Conservation (phyloP, 1,139 yeast species). For the Magnusiomyces sp. region DNA sequence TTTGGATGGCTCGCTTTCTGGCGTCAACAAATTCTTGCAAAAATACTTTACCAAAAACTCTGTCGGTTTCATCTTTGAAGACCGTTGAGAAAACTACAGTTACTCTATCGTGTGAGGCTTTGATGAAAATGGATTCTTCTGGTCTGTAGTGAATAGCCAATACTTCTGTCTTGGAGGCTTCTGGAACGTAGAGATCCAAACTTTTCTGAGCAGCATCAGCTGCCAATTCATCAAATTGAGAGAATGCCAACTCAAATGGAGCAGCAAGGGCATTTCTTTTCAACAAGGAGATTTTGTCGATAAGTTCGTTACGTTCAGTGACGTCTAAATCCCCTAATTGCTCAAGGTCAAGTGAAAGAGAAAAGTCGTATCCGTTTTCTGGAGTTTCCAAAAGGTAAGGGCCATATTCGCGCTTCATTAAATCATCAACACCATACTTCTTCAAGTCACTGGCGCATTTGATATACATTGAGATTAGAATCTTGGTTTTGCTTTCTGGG, state of each 20-base stretch:
- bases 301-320: constrained; percentile 44
- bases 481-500: constrained; percentile 55
- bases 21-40: constrained; percentile 97
- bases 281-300: constrained; percentile 59
- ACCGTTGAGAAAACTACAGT: constrained; percentile 92
- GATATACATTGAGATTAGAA: constrained; percentile 62
- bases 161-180: constrained; percentile 50
- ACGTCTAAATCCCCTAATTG: constrained; percentile 31
- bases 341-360: constrained; percentile 59
- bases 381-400: constrained; percentile 34
- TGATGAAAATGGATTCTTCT: constrained; percentile 82
- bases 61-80: constrained; percentile 95
- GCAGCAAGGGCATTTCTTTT: constrained; percentile 88
- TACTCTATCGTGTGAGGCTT: constrained; percentile 91
- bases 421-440: constrained; percentile 49
- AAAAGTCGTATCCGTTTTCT: constrained; percentile 78
- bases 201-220: constrained; percentile 43
- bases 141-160: constrained; percentile 83
- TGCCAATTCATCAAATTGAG: constrained; percentile 59
- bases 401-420: constrained; percentile 38
- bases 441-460: constrained; percentile 70
- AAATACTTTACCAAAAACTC: constrained; percentile 88
- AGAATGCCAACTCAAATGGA: constrained; percentile 82
- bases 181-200: constrained; percentile 42
- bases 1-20: constrained; percentile 89